A percentile compares a stretch with the other conserved stretches of the same genome.
These are phyloP conservation scores for Calcarisporium arbuscula DNA, from an alignment of 2,329 filamentous ascomycete species.

Conservation along the genomic window DNA sequence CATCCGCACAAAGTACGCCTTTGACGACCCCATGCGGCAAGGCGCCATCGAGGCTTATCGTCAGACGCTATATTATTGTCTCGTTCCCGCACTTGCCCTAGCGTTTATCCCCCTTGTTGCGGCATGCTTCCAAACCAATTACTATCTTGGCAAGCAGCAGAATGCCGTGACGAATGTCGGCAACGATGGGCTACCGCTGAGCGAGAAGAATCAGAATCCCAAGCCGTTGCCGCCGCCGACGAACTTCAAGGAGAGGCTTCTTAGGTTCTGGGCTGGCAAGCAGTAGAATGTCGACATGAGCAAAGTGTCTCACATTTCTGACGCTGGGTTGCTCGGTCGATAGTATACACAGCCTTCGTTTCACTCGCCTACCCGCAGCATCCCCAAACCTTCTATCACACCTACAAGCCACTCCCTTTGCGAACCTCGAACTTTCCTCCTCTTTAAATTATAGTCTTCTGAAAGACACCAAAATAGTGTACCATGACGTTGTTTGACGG, in stretches of 20 bases:
- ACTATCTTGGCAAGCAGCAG: conserved; percentile 23
- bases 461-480: not conserved
- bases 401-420: not conserved
- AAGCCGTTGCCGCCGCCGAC: conserved; percentile 12
- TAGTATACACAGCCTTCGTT: no score
- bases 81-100: conserved; percentile 23
- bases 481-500: not conserved
- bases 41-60: conserved; percentile 26
- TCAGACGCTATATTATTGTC: conserved; percentile 26
- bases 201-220: conserved; percentile 14
- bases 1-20: conserved; percentile 23
- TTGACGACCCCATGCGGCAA: conserved; percentile 25
- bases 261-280: conserved; percentile 20
- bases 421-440: not conserved
- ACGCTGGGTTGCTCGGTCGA: no score
- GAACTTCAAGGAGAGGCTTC: conserved; percentile 17
- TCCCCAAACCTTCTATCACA: no score
- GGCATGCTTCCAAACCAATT: conserved; percentile 32
- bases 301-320: no score
- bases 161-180: conserved; percentile 22
- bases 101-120: conserved; percentile 26
- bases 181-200: conserved; percentile 17
- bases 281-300: no score
- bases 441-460: not conserved
- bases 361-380: no score